Evolutionary conservation across 2,329 filamentous ascomycete genomes (phyloP).

Genomic region (Beauveria brongniartii): DNA sequence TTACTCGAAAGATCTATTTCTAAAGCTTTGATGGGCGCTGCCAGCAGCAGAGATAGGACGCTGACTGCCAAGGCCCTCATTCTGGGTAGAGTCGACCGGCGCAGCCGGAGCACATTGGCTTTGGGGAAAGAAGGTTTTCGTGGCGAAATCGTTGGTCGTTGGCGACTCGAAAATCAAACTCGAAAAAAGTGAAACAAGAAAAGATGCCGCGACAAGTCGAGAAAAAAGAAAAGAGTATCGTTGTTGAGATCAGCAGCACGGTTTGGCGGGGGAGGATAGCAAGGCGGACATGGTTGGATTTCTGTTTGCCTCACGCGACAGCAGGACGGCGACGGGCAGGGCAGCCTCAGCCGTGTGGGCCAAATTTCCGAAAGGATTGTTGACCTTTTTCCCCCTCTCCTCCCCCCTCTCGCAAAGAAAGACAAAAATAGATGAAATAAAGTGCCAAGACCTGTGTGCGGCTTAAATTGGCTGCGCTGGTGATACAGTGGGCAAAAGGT

Average conservation of each 20-base stretch:
- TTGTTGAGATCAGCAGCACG: neutral
- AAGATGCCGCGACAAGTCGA: neutral
- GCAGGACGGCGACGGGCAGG: neutral
- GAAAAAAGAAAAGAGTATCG: neutral
- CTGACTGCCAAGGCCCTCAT: neutral
- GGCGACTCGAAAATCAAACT: neutral
- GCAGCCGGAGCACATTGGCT: neutral
- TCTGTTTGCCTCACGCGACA: neutral
- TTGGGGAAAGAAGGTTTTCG: too few relatives aligned
- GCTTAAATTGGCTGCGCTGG: neutral
- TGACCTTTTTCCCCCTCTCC: too few relatives aligned
- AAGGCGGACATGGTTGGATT: neutral
- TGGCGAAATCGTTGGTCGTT: neutral
- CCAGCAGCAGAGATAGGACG: constrained; percentile 1
- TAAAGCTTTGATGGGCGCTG: neutral
- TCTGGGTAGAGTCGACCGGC: neutral
- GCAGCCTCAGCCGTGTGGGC: neutral
- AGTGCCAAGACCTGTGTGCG: neutral
- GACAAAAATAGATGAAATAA: neutral
- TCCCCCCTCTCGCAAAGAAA: neutral
- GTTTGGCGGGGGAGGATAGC: neutral
- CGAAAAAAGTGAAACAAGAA: neutral
- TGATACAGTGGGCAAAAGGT: too few relatives aligned
- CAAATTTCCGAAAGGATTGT: neutral
- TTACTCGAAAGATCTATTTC: neutral